Evolutionary conservation across 139 green algal genomes (phyloP), one percentile per base, ranked within the genome.

Genomic region (Chlorella vulgaris): DNA sequence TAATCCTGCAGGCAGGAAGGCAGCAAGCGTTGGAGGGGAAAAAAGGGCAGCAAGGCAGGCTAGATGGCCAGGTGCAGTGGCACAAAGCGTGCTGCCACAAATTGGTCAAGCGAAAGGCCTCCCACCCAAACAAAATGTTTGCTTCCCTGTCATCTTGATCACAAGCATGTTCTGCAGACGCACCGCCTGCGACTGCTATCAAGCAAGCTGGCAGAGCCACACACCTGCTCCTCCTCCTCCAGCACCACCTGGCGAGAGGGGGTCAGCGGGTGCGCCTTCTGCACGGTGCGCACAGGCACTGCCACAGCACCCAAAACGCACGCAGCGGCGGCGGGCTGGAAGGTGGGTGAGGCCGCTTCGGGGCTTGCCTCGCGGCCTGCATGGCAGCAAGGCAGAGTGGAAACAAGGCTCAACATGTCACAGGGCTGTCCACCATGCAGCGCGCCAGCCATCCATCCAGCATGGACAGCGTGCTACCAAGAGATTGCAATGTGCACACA

Each of bases 241-340:
- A 80, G 74, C 74, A 80, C 74, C 40, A 80, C 61, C 74, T 80
- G 74, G 28, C 74, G 74, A 0, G 58, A 31, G 4, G 74, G 74
- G 18, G 74, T 80, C 35, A 71, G 74, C 58, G 74, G 74, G 39
- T 70, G 74, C 5, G n/a, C 55, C 58, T 61, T 39, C 31, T 38
- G 7, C 4, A 31, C 74, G 18, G 58, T 60, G 74, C 74, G 74
- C 39, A 80, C 24, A 29, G 39, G 69, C 69, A 76, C 68, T 24
- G 29, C 68, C 36, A 18, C 38, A 53, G 66, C 66, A 5, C 21
- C 36, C 15, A 35, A 24, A 18, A 51, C 7, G n/a, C 31, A 22
- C 7, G 50, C 50, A 4, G 33, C 3, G 22, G 24, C 36, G n/a
- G 65, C 35, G n/a, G 35, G n/a, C 35, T 7, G 38, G 18, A 74